Base-by-base conservation (phyloP, 805 yeast species). In the Yamadazyma paraphyllophila region DNA sequence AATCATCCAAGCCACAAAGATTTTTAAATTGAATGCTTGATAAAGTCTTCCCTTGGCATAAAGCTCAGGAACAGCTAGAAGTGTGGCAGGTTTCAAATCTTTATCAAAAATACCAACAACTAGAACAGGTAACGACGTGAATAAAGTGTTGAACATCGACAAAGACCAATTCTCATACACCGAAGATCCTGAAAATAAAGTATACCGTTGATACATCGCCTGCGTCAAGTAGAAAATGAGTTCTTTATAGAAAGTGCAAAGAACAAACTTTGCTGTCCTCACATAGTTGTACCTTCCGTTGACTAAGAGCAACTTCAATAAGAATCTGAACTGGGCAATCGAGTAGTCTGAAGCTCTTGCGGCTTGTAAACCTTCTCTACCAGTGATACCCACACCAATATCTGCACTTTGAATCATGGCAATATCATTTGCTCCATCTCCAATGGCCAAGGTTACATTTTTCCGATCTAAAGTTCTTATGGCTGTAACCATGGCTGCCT, bases 341-440 rank as follows among this genome's bases (percentile, higher is more conserved):
- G 98, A 84, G 59, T 88, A 94, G 65, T 94, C 99, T 0, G 97
- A 83, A 0, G 96, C 78, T 56, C 99, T 74, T 0, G 99, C 96
- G 0, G 99, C 99, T 59, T 94, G 99, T 36, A 94, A 69, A 1
- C 99, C 99, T 66, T 94, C 99, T 55, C 85, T 87, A 31, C 99
- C 99, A 1, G 98, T 91, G 43, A 94, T 94, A 25, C 99, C 99
- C 51, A 94, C 80, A 25, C 99, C 99, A 45, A 94, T 89, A 65
- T 94, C 98, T 0, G 99, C 99, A 59, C 95, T 85, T 68, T 94
- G 97, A 50, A 94, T 94, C 99, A 94, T 94, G 1, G 99, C 98
- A 61, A 94, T 91, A 65, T 94, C 99, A 61, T 94, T 94, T 2
- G 99, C 99, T 52, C 99, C 99, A 67, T 94, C 99, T 7, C 99